These are phyloP conservation scores for Luvunga scandens DNA, from an alignment of 345 rosid species.

Conservation along the genomic window DNA sequence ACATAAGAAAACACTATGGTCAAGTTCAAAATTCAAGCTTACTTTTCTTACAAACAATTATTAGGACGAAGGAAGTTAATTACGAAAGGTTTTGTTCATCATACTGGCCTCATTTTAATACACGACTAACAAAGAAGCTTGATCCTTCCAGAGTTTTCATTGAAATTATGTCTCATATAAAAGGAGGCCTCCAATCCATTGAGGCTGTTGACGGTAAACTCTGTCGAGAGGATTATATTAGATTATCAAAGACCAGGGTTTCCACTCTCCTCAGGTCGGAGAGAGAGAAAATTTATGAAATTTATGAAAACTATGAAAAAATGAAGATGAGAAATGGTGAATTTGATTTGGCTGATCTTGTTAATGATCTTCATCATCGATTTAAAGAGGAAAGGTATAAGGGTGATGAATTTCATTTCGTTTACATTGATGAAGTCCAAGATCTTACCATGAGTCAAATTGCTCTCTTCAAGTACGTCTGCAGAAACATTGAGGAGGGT, in stretches of 20 bases:
- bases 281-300: conserved; percentile 37
- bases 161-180: conserved; percentile 55
- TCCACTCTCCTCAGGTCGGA: conserved; percentile 30
- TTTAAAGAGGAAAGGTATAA: conserved; percentile 21
- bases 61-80: conserved; percentile 44
- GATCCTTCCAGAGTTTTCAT: conserved; percentile 49
- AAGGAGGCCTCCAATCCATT: conserved; percentile 39
- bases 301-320: conserved; percentile 43
- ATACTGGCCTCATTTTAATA: conserved; percentile 50
- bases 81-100: conserved; percentile 39
- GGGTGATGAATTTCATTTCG: conserved; percentile 41
- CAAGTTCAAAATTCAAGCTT: conserved; percentile 21
- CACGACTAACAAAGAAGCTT: conserved; percentile 32
- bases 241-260: conserved; percentile 31
- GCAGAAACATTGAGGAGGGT: conserved; percentile 44
- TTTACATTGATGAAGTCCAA: conserved; percentile 64
- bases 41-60: conserved; percentile 24
- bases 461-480: conserved; percentile 42
- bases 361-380: conserved; percentile 49
- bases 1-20: conserved; percentile 21
- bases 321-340: conserved; percentile 41
- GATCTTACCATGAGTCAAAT: conserved; percentile 61
- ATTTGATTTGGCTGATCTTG: conserved; percentile 62
- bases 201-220: conserved; percentile 30
- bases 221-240: conserved; percentile 32